phyloP scores from a whole-genome alignment of 1,139 yeast species.

The Scheffersomyces lignicola region DNA sequence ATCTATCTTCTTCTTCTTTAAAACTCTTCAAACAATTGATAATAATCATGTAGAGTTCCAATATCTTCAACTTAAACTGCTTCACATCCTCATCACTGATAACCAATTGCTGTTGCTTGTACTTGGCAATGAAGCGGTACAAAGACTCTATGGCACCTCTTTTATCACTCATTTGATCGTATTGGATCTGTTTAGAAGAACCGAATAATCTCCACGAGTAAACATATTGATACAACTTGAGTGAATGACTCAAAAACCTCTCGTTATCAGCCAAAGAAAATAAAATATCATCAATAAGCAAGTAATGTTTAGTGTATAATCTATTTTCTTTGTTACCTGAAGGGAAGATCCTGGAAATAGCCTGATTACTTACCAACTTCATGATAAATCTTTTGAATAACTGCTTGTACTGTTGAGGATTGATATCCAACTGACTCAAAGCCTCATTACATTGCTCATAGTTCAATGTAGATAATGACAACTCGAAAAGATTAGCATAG shows the following conservation, averaged over 20 bases:
- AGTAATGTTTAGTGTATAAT: slow-evolving; percentile 28
- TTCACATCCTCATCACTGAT: slow-evolving; percentile 23
- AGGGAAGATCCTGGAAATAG: slow-evolving; percentile 24
- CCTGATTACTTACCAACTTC: slow-evolving; percentile 24
- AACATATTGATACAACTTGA: slow-evolving; percentile 52
- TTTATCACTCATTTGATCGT: slow-evolving; percentile 34
- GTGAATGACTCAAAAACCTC: slow-evolving; percentile 32
- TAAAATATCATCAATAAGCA: slow-evolving; percentile 40
- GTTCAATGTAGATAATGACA: slow-evolving; percentile 27
- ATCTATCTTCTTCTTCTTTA: slow-evolving; percentile 49
- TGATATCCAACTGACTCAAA: slow-evolving; percentile 22
- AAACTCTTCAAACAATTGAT: slow-evolving; percentile 49
- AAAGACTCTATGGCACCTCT: slow-evolving; percentile 60
- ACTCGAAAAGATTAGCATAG: slow-evolving; percentile 32
- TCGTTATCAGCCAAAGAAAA: slow-evolving; percentile 39
- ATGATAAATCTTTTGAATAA: slow-evolving; percentile 23
- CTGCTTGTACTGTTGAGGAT: slow-evolving; percentile 13
- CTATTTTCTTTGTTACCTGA: slow-evolving; percentile 16
- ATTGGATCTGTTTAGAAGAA: slow-evolving; percentile 12
- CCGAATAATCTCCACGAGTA: slow-evolving; percentile 55
- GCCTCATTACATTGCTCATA: slow-evolving; percentile 26
- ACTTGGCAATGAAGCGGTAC: slow-evolving; percentile 51
- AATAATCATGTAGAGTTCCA: slow-evolving; percentile 48
- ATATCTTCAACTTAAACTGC: slow-evolving; percentile 37
- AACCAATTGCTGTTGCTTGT: slow-evolving; percentile 17